Base-by-base conservation (phyloP, 495 filamentous ascomycete species). In the Patellaria atrata region DNA sequence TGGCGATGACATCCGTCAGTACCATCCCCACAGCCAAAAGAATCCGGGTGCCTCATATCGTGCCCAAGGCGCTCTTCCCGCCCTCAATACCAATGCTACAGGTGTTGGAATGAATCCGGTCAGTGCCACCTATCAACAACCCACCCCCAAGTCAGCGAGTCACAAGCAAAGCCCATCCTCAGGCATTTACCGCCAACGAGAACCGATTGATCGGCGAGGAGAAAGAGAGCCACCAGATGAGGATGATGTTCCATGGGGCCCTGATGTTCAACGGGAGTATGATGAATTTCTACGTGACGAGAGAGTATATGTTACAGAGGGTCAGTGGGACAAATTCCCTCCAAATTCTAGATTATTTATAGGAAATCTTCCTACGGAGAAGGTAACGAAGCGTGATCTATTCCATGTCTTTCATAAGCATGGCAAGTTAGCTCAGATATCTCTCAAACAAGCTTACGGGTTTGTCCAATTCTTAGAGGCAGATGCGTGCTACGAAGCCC, bases 371-470 rank as follows among this genome's bases (percentile, higher is more conserved):
- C 84, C 83, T 17, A 86, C 79, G 16, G 89, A 97, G 50, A 72
- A 82, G 52, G 84, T 93, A 8, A 86, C 86, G 0, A 96, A 97
- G 55, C 72, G 80, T 39, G 87, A 94, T 53, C 68, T 96, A 23
- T 96, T 92, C 50, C 77, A 87, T 40, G 65, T 82, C 11, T 97
- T 97, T 48, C 74, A 79, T 51, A 68, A 70, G 27, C 86, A 85
- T 55, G 89, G 89, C 22, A 78, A 75, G 36, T 61, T 97, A 22
- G 87, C 87, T 2, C 89, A 97, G 53, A 83, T 97, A 24, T 94
- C 86, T 2, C 82, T 97, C 50, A 96, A 96, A 51, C 82, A 86
- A 54, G 85, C 85, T 2, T 97, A 93, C 59, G 89, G 89, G 3
- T 97, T 97, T 49, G 84, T 94, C 25, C 89, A 97, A 52, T 97